Conservation (phyloP, 768 basidiomycete genomes). For the Collybia sp. region DNA sequence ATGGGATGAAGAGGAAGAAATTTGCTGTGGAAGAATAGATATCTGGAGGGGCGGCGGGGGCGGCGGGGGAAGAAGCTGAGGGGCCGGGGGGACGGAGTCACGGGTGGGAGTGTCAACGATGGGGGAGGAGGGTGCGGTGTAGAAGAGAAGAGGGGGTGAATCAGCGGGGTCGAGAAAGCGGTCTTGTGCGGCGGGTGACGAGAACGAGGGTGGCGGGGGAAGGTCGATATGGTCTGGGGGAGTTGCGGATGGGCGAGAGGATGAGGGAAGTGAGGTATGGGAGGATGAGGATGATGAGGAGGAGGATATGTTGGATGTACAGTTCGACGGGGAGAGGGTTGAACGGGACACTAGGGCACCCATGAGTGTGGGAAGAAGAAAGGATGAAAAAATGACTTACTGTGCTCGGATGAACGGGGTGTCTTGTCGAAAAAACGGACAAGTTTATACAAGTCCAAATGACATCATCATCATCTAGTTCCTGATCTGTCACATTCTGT, state of each 20-base stretch:
- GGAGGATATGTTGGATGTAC: constrained; percentile 10
- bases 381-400: too few relatives aligned
- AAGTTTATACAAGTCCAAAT: too few relatives aligned
- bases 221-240: constrained; percentile 27
- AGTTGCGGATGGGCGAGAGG: constrained; percentile 1
- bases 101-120: constrained; percentile 6
- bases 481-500: constrained; percentile 11
- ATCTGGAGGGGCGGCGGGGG: constrained; percentile 11
- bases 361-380: too few relatives aligned
- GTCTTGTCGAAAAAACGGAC: too few relatives aligned
- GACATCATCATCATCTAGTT: too few relatives aligned
- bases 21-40: constrained; percentile 10
- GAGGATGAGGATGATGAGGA: constrained; percentile 1
- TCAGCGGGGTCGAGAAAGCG: constrained; percentile 46
- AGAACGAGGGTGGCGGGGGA: constrained; percentile 23
- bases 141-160: constrained; percentile 29
- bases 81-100: not conserved
- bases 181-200: constrained; percentile 29
- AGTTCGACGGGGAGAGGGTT: not conserved
- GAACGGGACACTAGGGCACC: too few relatives aligned
- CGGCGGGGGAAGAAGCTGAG: constrained; percentile 15
- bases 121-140: constrained; percentile 35
- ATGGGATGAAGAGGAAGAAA: constrained; percentile 18
- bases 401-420: too few relatives aligned
- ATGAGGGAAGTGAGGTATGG: constrained; percentile 2